Conservation (phyloP, 2,329 filamentous ascomycete genomes). For the Alternaria atra region DNA sequence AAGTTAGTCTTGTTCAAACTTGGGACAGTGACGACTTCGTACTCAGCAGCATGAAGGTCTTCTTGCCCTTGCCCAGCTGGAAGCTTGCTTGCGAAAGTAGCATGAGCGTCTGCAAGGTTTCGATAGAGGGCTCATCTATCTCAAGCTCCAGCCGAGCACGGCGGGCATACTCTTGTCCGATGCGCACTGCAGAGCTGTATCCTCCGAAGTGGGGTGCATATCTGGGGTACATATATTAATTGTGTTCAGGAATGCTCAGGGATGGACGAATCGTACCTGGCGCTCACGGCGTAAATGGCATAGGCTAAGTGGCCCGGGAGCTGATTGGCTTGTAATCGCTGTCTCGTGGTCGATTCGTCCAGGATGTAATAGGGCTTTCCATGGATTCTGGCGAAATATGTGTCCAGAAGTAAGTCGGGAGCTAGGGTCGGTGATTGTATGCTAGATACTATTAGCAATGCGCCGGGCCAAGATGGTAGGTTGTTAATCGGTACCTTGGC, state of each 20-base stretch:
- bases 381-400: conserved; percentile 81
- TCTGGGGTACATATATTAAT: conserved; percentile 56
- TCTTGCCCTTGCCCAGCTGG: conserved; percentile 81
- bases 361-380: conserved; percentile 84
- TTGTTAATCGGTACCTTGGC: conserved; percentile 41
- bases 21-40: conserved; percentile 37
- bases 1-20: conserved; percentile 27
- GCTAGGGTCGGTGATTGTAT: conserved; percentile 58
- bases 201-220: conserved; percentile 73
- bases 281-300: conserved; percentile 62
- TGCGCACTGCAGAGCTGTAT: conserved; percentile 71
- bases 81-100: conserved; percentile 79
- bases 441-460: conserved; percentile 34
- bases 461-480: conserved; percentile 14
- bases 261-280: conserved; percentile 47
- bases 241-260: conserved; percentile 61
- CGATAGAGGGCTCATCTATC: conserved; percentile 81
- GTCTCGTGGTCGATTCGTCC: conserved; percentile 77
- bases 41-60: conserved; percentile 87
- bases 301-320: conserved; percentile 63
- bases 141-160: conserved; percentile 76
- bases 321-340: conserved; percentile 74
- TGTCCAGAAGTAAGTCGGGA: conserved; percentile 73
- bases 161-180: conserved; percentile 77
- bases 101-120: conserved; percentile 77